These are phyloP conservation scores for Saccharomyces cerevisiae DNA, from an alignment of 805 yeast species.

Conservation along the genomic window DNA sequence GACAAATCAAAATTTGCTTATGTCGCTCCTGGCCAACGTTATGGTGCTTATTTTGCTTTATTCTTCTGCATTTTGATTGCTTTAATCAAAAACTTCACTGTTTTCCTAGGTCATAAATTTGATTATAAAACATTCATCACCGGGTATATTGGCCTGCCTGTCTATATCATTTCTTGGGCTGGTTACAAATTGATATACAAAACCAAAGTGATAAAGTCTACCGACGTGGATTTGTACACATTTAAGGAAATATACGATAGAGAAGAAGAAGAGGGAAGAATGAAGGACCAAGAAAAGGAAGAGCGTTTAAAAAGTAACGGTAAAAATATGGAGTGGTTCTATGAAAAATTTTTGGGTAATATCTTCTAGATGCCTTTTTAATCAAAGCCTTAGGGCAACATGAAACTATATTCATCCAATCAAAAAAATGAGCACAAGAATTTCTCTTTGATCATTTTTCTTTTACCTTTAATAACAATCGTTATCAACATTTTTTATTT, in stretches of 20 bases:
- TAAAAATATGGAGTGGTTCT: slow-evolving; percentile 39
- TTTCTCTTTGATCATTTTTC: not conserved
- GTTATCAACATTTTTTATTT: not conserved
- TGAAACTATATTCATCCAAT: not conserved
- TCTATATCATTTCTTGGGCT: slow-evolving; percentile 43
- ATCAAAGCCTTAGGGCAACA: not conserved
- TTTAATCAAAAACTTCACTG: slow-evolving; percentile 64
- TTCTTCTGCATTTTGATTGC: slow-evolving; percentile 46
- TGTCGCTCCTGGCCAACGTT: slow-evolving; percentile 62
- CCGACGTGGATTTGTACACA: slow-evolving; percentile 44
- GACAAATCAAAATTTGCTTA: slow-evolving; percentile 49
- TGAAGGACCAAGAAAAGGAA: slow-evolving; percentile 22
- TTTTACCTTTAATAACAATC: not conserved
- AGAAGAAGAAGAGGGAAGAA: slow-evolving; percentile 30
- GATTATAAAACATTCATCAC: slow-evolving; percentile 63
- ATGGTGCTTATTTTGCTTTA: slow-evolving; percentile 54
- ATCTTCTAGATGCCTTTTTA: slow-evolving; percentile 31
- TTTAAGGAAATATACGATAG: slow-evolving; percentile 24
- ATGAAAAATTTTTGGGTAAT: slow-evolving; percentile 43
- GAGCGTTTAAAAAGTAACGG: slow-evolving; percentile 22
- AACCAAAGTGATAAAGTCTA: slow-evolving; percentile 41
- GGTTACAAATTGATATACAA: slow-evolving; percentile 54
- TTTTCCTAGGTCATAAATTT: slow-evolving; percentile 53
- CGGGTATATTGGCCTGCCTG: slow-evolving; percentile 62
- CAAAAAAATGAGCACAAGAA: not conserved